Percentiles rank a stretch among this genome's conserved stretches.
These are phyloP conservation scores for Zoysia pacifica DNA, from an alignment of 176 grass and related monocot genomes.

Conservation along the genomic window DNA sequence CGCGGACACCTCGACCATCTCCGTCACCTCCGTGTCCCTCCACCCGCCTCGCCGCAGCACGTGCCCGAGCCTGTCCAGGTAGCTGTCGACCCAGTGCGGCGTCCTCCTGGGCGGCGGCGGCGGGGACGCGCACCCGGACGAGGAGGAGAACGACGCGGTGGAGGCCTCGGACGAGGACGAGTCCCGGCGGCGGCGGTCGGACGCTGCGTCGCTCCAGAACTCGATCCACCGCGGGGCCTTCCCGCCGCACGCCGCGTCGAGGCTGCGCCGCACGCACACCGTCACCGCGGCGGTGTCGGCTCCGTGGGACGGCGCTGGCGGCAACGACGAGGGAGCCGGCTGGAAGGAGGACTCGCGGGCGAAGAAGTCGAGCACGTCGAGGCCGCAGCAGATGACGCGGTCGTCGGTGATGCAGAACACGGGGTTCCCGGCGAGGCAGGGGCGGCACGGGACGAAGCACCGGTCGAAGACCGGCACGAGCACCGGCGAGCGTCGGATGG, in stretches of 20 bases:
- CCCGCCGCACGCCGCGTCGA: constrained; percentile 59
- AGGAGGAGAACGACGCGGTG: constrained; percentile 60
- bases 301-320: not conserved
- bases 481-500: constrained; percentile 69
- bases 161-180: constrained; percentile 74
- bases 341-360: constrained; percentile 57
- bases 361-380: constrained; percentile 75
- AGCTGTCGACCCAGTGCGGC: constrained; percentile 66
- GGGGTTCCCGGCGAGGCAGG: constrained; percentile 71
- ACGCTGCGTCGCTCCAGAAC: constrained; percentile 87
- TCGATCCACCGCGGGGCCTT: constrained; percentile 76
- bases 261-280: constrained; percentile 57
- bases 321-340: not conserved
- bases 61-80: constrained; percentile 58
- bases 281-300: not conserved
- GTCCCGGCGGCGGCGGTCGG: constrained; percentile 68
- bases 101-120: constrained; percentile 11
- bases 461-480: constrained; percentile 73
- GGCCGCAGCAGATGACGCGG: constrained; percentile 64
- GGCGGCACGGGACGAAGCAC: constrained; percentile 68
- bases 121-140: constrained; percentile 50
- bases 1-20: constrained; percentile 59
- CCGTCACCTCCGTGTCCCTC: constrained; percentile 65
- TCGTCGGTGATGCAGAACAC: constrained; percentile 81
- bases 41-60: constrained; percentile 66